phyloP scores from a whole-genome alignment of 1,284 basidiomycete genomes.

The Malassezia japonica region DNA sequence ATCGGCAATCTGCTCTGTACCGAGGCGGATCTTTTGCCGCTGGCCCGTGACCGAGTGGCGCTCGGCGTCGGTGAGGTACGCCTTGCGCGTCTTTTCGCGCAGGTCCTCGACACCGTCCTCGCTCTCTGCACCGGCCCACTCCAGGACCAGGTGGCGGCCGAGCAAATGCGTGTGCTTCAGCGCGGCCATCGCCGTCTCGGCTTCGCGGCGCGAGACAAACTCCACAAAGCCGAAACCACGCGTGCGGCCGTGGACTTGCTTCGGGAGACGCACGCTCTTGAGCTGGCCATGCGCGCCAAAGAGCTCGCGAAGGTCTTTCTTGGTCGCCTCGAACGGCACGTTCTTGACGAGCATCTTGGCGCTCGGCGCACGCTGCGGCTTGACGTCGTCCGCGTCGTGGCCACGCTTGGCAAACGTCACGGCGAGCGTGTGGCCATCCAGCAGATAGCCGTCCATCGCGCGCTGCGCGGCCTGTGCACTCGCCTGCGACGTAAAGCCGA shows the following conservation, averaged over 20 bases:
- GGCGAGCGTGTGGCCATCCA: slow-evolving; percentile 77
- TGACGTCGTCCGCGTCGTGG: slow-evolving; percentile 53
- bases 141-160: slow-evolving; percentile 81
- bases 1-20: slow-evolving; percentile 12
- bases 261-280: slow-evolving; percentile 50
- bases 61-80: slow-evolving; percentile 14
- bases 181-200: slow-evolving; percentile 32
- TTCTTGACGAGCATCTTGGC: slow-evolving; percentile 78
- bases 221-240: slow-evolving; percentile 95
- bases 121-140: slow-evolving; percentile 75
- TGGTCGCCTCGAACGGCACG: slow-evolving; percentile 87
- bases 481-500: slow-evolving; percentile 72
- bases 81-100: slow-evolving; percentile 23
- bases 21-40: slow-evolving; percentile 14
- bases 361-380: slow-evolving; percentile 37
- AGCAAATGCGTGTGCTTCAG: slow-evolving; percentile 89
- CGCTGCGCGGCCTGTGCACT: slow-evolving; percentile 67
- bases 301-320: slow-evolving; percentile 78
- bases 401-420: slow-evolving; percentile 83
- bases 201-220: slow-evolving; percentile 40
- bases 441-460: slow-evolving; percentile 67
- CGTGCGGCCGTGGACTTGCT: slow-evolving; percentile 58
- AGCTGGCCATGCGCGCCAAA: slow-evolving; percentile 70
- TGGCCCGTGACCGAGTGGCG: slow-evolving; percentile 6
- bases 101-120: slow-evolving; percentile 24